Evolutionary conservation across 192 early-diverging fungal species (phyloP).

Genomic region (Backusella tarrabulga): DNA sequence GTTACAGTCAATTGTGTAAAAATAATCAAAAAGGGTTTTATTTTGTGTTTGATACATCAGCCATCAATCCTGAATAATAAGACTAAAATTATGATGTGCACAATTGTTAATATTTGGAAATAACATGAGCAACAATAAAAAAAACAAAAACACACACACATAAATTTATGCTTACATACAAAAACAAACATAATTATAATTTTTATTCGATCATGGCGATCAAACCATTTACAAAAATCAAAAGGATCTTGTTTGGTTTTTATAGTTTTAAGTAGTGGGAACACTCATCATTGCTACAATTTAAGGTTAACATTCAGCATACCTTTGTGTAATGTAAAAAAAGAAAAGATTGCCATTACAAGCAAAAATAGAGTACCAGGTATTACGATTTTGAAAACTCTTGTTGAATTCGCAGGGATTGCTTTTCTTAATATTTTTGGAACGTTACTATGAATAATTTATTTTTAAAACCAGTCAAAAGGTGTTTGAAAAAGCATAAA

Average conservation of each 20-base stretch:
- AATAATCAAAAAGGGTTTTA: no score
- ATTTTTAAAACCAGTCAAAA: neutral
- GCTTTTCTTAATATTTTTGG: neutral
- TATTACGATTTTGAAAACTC: neutral
- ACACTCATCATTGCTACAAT: neutral
- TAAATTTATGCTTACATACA: neutral
- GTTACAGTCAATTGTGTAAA: no score
- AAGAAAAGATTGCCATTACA: neutral
- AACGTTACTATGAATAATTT: neutral
- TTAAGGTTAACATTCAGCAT: neutral
- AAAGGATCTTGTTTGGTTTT: neutral
- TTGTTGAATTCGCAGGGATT: neutral
- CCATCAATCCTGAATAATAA: neutral
- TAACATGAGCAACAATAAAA: neutral
- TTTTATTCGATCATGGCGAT: neutral
- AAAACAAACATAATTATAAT: neutral
- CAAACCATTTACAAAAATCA: neutral
- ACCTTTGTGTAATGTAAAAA: neutral
- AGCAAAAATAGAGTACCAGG: neutral
- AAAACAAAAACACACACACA: neutral
- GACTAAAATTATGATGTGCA: neutral
- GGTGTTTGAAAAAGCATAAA: constrained; percentile 1
- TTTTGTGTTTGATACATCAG: neutral
- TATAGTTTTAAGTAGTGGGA: neutral
- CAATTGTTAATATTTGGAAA: neutral